Evolutionary conservation across 352 stramenopile genomes (phyloP).

Genomic region (Pythium phragmitis): DNA sequence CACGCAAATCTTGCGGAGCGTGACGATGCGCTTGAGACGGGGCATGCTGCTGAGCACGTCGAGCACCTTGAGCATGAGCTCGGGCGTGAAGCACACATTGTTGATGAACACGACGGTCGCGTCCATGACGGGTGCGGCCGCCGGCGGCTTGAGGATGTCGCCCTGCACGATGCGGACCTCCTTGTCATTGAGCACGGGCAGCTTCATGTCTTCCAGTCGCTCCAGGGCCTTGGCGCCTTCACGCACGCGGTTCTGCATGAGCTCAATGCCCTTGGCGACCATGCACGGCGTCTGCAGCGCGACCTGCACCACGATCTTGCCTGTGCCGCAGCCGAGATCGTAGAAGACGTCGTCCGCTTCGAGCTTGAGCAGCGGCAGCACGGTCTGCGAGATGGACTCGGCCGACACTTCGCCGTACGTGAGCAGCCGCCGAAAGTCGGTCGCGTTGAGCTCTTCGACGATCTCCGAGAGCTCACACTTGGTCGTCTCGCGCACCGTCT

Average conservation of each 20-base stretch:
- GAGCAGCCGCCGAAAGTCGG: conserved; percentile 69
- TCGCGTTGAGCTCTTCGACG: conserved; percentile 63
- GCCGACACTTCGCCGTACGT: conserved; percentile 83
- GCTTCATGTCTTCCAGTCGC: conserved; percentile 39
- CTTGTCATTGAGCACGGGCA: conserved; percentile 49
- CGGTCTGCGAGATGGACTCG: conserved; percentile 55
- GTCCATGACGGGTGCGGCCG: conserved; percentile 53
- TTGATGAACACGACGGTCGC: conserved; percentile 88
- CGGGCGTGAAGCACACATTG: conserved; percentile 80
- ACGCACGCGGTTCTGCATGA: conserved; percentile 82
- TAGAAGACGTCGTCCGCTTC: conserved; percentile 77
- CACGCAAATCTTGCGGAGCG: conserved; percentile 78
- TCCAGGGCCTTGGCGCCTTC: conserved; percentile 57
- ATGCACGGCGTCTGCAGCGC: conserved; percentile 67
- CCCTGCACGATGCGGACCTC: conserved; percentile 64
- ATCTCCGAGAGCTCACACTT: conserved; percentile 60
- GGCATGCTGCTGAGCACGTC: conserved; percentile 59
- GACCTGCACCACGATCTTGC: conserved; percentile 78
- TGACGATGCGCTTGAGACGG: conserved; percentile 67
- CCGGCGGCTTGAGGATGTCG: conserved; percentile 68
- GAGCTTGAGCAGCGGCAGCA: conserved; percentile 69
- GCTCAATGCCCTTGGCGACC: conserved; percentile 72
- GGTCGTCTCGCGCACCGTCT: conserved; percentile 67
- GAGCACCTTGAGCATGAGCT: conserved; percentile 73
- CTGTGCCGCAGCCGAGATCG: conserved; percentile 77